A percentile compares a stretch with the other conserved stretches of the same genome.
Conservation (phyloP, 495 filamentous ascomycete genomes). For the Amphirosellinia nigrospora region DNA sequence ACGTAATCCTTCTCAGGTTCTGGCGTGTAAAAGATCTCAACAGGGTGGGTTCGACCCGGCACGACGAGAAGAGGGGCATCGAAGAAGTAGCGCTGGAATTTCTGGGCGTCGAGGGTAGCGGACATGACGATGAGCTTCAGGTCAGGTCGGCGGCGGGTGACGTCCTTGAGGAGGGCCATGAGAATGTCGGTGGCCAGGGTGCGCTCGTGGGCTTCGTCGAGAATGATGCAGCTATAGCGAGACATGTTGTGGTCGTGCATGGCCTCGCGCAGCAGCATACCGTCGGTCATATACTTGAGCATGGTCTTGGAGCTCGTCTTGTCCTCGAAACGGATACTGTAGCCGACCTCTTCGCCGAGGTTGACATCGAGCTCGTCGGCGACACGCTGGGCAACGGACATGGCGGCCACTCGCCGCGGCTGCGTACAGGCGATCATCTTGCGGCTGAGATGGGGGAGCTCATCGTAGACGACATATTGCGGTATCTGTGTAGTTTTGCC, state of each 20-base stretch:
- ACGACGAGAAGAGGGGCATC: conserved; percentile 92
- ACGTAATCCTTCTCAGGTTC: conserved; percentile 97
- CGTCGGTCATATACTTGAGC: conserved; percentile 99
- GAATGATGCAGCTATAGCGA: conserved; percentile 96
- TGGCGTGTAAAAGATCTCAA: conserved; percentile 98
- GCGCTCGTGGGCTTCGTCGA: conserved; percentile 97
- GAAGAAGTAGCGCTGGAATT: conserved; percentile 98
- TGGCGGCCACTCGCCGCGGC: conserved; percentile 95
- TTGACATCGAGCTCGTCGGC: conserved; percentile 95
- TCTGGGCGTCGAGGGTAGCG: conserved; percentile 93
- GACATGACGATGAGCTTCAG: conserved; percentile 99
- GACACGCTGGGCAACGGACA: conserved; percentile 99
- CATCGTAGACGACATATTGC: conserved; percentile 96
- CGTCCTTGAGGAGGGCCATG: conserved; percentile 92
- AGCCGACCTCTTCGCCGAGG: conserved; percentile 95
- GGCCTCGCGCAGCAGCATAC: conserved; percentile 96
- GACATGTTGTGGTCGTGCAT: conserved; percentile 94
- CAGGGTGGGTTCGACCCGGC: conserved; percentile 92
- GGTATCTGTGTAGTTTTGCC: conserved; percentile 99
- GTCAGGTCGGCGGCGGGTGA: conserved; percentile 77
- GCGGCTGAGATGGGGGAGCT: conserved; percentile 79
- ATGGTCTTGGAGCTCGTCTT: conserved; percentile 89
- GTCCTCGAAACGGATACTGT: conserved; percentile 99
- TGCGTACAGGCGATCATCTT: conserved; percentile 98
- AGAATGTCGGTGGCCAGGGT: conserved; percentile 94